Evolutionary conservation across 2,329 filamentous ascomycete genomes (phyloP).

Genomic region (Penicillium nordicum): DNA sequence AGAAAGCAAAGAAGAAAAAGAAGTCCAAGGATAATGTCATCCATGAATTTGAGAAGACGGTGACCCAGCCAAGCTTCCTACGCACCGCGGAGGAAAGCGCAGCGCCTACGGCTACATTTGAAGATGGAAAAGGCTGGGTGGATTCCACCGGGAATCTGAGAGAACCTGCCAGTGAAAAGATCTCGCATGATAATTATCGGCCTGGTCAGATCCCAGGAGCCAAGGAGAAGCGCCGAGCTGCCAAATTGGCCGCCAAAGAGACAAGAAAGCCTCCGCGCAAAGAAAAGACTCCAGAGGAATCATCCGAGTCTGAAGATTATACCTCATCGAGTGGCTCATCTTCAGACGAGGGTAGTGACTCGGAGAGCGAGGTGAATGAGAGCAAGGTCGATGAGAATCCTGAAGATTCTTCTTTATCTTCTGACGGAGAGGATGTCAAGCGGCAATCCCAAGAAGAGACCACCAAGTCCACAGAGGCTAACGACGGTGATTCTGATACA

Average conservation of each 20-base stretch:
- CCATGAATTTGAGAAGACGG: conserved; percentile 86
- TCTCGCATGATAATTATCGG: conserved; percentile 28
- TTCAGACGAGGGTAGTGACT: conserved; percentile 25
- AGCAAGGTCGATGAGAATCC: conserved; percentile 16
- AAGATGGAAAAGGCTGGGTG: conserved; percentile 86
- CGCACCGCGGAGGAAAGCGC: conserved; percentile 52
- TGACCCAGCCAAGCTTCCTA: conserved; percentile 77
- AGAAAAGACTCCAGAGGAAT: conserved; percentile 14
- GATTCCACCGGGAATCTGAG: conserved; percentile 74
- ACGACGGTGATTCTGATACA: not conserved
- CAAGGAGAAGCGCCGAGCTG: conserved; percentile 28
- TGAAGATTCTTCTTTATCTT: conserved; percentile 28
- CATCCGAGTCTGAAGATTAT: conserved; percentile 31
- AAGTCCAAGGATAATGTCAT: conserved; percentile 64
- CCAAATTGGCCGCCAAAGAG: conserved; percentile 10
- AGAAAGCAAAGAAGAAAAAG: conserved; percentile 55
- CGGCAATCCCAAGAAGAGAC: conserved; percentile 3
- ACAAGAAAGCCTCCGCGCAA: conserved; percentile 11
- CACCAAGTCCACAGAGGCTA: conserved; percentile 9
- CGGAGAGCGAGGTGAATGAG: conserved; percentile 23
- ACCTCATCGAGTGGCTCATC: conserved; percentile 39
- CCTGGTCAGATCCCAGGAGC: conserved; percentile 32
- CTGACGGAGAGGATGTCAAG: conserved; percentile 21
- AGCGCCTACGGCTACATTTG: conserved; percentile 60
- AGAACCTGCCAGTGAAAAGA: conserved; percentile 31